Evolutionary conservation across 768 basidiomycete species (phyloP).

Genomic region (Lentinula guzmanii): DNA sequence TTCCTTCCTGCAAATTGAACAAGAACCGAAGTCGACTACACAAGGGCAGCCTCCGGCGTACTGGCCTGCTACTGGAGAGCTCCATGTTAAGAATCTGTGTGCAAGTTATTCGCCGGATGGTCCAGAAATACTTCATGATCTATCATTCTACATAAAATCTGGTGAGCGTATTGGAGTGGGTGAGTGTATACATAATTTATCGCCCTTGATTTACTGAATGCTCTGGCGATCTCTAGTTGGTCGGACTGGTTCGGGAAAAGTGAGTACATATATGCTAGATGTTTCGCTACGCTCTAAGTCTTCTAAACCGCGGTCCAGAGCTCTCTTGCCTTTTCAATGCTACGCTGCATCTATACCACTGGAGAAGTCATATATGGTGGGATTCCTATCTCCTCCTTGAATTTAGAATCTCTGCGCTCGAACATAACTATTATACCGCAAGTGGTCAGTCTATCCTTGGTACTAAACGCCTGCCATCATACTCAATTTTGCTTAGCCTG

Average conservation of each 20-base stretch:
- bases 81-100: constrained; percentile 35
- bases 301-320: constrained; percentile 14
- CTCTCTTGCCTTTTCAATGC: constrained; percentile 41
- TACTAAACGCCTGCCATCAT: background rate
- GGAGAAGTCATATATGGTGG: constrained; percentile 42
- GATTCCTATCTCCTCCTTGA: constrained; percentile 29
- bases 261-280: constrained; percentile 16
- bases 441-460: constrained; percentile 18
- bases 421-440: constrained; percentile 41
- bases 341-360: constrained; percentile 42
- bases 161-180: constrained; percentile 43
- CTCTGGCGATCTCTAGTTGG: constrained; percentile 32
- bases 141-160: constrained; percentile 36
- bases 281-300: background rate
- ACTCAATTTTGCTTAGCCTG: constrained; percentile 23
- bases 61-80: constrained; percentile 44
- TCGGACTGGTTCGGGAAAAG: constrained; percentile 54
- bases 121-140: constrained; percentile 36
- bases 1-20: constrained; percentile 41
- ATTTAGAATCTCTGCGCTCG: constrained; percentile 36
- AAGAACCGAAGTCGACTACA: constrained; percentile 30
- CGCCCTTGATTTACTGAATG: background rate
- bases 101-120: constrained; percentile 35
- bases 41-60: constrained; percentile 42
- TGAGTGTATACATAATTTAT: background rate